Base-by-base conservation (phyloP, 495 filamentous ascomycete genomes). In the Melanomma pulvis-pyrius region DNA sequence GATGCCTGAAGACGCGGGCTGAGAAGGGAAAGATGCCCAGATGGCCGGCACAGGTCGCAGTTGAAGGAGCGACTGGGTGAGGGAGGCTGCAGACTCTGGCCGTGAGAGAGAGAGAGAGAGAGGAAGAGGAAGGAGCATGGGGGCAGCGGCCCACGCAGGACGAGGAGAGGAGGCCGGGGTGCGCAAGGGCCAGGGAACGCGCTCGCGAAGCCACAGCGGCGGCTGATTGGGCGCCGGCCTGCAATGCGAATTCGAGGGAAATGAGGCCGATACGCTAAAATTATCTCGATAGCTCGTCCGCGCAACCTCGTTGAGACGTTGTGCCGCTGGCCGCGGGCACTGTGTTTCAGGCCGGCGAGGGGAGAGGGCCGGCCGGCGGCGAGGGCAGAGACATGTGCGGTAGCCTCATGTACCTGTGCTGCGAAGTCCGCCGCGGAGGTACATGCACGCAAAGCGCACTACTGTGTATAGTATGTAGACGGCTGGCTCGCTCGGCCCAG, bases 21-120 rank as follows among this genome's bases (percentile, higher is more conserved):
- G 51, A 57, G 63, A 66, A 53, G 57, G 52, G 63, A 61, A 62
- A 24, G 29, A 25, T 44, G 36, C 32, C n/a, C 17, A 50, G 54
- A n/a, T 55, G 51, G 29, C 12, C 21, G 61, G 46, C 59, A 24
- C 32, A 67, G 65, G 66, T 46, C 48, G 49, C 60, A 65, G 30
- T 49, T 60, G 54, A 69, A 69, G 36, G 67, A 69, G 55, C 56
- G 67, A 69, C 67, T 69, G 62, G 68, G 68, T 70, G 61, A 65
- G 56, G 61, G 32, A 65, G n/a, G 55, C 61, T 59, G 55, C 61
- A 62, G 61, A 64, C 61, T 13, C 59, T 64, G 57, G 59, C 65
- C 41, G 65, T 67, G 65, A 30, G 59, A 63, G 30, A 34, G 55
- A 61, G 57, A n/a, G n/a, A n/a, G n/a, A n/a, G 65, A 30, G 59